Conservation (phyloP, 345 rosid genomes). For the Murraya koenigii region DNA sequence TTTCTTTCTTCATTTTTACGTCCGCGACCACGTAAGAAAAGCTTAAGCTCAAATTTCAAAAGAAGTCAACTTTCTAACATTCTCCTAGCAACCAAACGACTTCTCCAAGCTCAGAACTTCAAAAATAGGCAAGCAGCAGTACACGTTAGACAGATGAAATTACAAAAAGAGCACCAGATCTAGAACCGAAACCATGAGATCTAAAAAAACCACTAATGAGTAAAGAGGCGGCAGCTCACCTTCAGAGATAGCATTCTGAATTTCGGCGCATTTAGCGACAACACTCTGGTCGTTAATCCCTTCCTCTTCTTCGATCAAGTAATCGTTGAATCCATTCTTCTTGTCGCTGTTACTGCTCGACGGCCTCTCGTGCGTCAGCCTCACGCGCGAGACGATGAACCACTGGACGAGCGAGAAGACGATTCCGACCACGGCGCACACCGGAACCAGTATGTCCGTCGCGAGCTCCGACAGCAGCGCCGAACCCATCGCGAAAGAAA, state of each 20-base stretch:
- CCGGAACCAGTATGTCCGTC: constrained; percentile 63
- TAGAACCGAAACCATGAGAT: not conserved
- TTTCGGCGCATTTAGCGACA: constrained; percentile 69
- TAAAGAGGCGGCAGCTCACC: constrained; percentile 31
- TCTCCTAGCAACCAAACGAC: not conserved
- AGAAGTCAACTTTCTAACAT: not conserved
- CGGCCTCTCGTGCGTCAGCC: constrained; percentile 32
- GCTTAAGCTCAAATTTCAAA: not conserved
- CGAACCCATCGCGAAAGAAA: constrained; percentile 14
- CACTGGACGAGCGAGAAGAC: constrained; percentile 65
- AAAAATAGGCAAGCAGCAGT: not conserved
- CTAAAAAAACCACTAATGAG: not conserved
- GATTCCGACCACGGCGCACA: constrained; percentile 71
- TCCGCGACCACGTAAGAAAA: not conserved
- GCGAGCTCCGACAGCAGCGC: constrained; percentile 51
- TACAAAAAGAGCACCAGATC: constrained; percentile 4
- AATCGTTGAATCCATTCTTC: constrained; percentile 57
- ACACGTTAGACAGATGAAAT: not conserved
- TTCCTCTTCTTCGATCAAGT: constrained; percentile 80
- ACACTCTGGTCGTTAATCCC: constrained; percentile 58
- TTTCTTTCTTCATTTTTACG: not conserved
- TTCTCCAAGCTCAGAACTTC: not conserved
- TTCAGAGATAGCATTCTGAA: constrained; percentile 80
- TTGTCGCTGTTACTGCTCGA: constrained; percentile 15
- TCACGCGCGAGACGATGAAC: constrained; percentile 63